A percentile compares a stretch with the other conserved stretches of the same genome.
phyloP scores from a whole-genome alignment of 352 stramenopile genomes.

The Phytophthora megakarya region DNA sequence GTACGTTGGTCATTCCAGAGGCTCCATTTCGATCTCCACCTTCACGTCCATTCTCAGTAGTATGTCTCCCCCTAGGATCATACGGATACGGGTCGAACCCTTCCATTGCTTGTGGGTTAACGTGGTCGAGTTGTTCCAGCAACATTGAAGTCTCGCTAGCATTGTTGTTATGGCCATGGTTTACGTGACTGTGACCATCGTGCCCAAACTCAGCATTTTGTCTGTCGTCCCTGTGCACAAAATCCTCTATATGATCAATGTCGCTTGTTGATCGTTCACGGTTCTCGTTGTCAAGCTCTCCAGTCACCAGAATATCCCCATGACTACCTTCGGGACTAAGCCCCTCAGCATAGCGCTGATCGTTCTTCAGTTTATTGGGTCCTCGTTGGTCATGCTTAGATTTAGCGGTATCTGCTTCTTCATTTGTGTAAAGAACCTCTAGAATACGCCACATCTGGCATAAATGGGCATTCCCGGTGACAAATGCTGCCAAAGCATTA shows the following conservation, averaged over 20 bases:
- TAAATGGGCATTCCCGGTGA: constrained; percentile 72
- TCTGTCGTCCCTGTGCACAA: constrained; percentile 16
- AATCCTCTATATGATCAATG: constrained; percentile 17
- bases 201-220: constrained; percentile 29
- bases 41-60: constrained; percentile 38
- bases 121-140: constrained; percentile 83
- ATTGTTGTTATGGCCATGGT: constrained; percentile 34
- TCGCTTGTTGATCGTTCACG: constrained; percentile 13
- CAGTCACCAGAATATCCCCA: constrained; percentile 31
- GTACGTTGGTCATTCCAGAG: constrained; percentile 32
- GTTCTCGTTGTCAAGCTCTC: constrained; percentile 21
- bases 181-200: constrained; percentile 24
- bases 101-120: constrained; percentile 89
- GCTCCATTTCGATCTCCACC: constrained; percentile 36
- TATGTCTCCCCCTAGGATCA: constrained; percentile 39
- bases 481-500: constrained; percentile 80
- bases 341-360: constrained; percentile 14
- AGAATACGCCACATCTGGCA: constrained; percentile 90
- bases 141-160: constrained; percentile 78
- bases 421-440: constrained; percentile 71
- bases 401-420: constrained; percentile 28
- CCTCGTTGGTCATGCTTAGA: constrained; percentile 5
- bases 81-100: constrained; percentile 87
- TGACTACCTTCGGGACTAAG: constrained; percentile 20
- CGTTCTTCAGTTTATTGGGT: constrained; percentile 5